These are phyloP conservation scores for Syncephalis plumigaleata DNA, from an alignment of 371 early-diverging fungal species.

Conservation along the genomic window DNA sequence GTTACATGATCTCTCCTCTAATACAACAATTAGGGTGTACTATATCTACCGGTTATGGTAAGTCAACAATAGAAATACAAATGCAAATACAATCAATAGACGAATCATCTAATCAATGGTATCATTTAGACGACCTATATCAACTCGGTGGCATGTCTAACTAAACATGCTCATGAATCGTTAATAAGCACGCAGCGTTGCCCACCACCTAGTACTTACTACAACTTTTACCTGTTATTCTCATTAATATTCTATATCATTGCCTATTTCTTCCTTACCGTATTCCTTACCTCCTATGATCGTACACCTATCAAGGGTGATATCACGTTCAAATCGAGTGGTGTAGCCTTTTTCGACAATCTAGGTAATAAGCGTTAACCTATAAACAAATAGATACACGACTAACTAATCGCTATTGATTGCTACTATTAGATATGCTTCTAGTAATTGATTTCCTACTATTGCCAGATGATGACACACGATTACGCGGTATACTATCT, in stretches of 20 bases:
- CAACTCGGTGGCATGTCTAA: conserved; percentile 19
- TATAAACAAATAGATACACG: too few species aligned
- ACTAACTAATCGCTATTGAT: background rate
- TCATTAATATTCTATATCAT: conserved; percentile 32
- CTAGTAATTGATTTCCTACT: conserved; percentile 20
- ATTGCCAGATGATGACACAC: conserved; percentile 13
- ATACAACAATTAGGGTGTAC: conserved; percentile 23
- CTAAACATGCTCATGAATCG: conserved; percentile 9
- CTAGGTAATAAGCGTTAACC: too few species aligned
- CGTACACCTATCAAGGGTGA: conserved; percentile 39
- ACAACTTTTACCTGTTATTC: conserved; percentile 29
- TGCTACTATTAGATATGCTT: conserved; percentile 10
- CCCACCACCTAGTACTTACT: background rate
- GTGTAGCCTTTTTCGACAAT: conserved; percentile 49
- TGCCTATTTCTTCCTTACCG: conserved; percentile 38
- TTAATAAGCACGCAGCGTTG: conserved; percentile 8
- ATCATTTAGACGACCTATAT: conserved; percentile 16
- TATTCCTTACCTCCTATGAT: conserved; percentile 51
- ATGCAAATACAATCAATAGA: too few species aligned
- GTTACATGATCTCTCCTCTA: too few species aligned
- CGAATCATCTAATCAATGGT: too few species aligned
- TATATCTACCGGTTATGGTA: conserved; percentile 17
- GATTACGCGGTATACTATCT: conserved; percentile 18
- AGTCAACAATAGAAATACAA: conserved; percentile 9
- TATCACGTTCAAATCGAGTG: conserved; percentile 44